A percentile compares a stretch with the other conserved stretches of the same genome.
Evolutionary conservation across 2,329 filamentous ascomycete species (phyloP).

Genomic region (Sarocladium kiliense): DNA sequence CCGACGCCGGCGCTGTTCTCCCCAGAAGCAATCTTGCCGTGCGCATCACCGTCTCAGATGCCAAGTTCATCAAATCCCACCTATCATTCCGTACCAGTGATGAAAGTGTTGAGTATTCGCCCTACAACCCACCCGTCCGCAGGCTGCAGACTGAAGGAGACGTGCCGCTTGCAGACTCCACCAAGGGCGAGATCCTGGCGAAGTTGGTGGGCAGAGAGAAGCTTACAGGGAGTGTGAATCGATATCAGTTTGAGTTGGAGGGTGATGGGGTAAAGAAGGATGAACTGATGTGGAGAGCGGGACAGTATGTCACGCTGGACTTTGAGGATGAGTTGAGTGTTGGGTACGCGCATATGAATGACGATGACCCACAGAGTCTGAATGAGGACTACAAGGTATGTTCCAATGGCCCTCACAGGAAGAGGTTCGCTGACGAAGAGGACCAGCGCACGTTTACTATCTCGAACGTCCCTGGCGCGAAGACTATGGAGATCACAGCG

Average conservation of each 20-base stretch:
- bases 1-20: constrained; percentile 56
- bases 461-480: constrained; percentile 12
- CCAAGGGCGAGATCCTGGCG: constrained; percentile 33
- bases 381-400: constrained; percentile 66
- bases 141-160: constrained; percentile 54
- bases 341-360: constrained; percentile 79
- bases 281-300: constrained; percentile 50
- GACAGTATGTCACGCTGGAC: constrained; percentile 74
- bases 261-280: background rate
- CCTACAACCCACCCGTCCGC: constrained; percentile 74
- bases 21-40: constrained; percentile 69
- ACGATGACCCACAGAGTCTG: constrained; percentile 70
- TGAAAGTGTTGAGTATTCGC: constrained; percentile 51
- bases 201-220: constrained; percentile 51
- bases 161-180: constrained; percentile 12
- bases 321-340: constrained; percentile 63
- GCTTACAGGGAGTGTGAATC: constrained; percentile 61
- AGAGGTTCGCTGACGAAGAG: background rate
- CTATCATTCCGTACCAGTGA: constrained; percentile 55
- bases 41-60: constrained; percentile 56
- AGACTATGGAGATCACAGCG: constrained; percentile 55
- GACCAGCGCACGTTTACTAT: constrained; percentile 60
- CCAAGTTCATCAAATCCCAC: constrained; percentile 57
- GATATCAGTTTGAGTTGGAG: constrained; percentile 48
- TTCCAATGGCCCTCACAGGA: background rate